Evolutionary conservation across 805 yeast species (phyloP), one percentile per base, ranked within the genome.

Genomic region (Ogataea pilisensis): DNA sequence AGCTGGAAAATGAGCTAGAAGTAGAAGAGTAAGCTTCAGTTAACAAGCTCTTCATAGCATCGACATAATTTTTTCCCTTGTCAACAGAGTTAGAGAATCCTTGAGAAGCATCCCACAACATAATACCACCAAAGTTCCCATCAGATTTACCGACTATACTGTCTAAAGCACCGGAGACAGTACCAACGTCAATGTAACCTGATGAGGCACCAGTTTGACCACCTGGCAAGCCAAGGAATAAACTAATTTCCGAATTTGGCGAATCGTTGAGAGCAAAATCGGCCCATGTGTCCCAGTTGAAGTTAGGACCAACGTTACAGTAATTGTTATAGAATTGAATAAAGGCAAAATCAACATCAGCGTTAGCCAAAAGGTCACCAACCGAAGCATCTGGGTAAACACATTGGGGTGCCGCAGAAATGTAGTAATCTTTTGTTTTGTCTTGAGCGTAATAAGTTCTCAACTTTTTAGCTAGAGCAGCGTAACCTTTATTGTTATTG

Each of bases 351-450:
- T 89, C 96, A 50, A 89, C 69, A 29, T 76, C 69, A 9, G 86
- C 79, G 63, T 73, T 35, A 26, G 60, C 56, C 35, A 74, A 53
- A 28, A 74, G 59, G 38, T 65, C 60, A 41, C 72, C 71, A 30
- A 67, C 59, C 35, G 64, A 60, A 11, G 76, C 81, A 66, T 89
- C 96, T 16, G 96, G 95, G 60, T 80, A 84, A 20, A 79, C 82
- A 68, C 96, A 90, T 67, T 88, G 96, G 17, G 96, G 96, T 47
- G 96, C 91, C 49, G 95, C 95, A 39, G 95, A 79, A 34, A 88
- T 66, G 60, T 82, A 85, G 66, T 80, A 85, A 22, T 64, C 53
- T 63, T 80, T 84, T 34, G 83, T 69, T 26, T 48, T 29, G 31
- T 69, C 64, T 11, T 50, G 49, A 35, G 65, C 66, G 43, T 62